Evolutionary conservation across 2,329 filamentous ascomycete species (phyloP).

Genomic region (Colletotrichum aenigma): DNA sequence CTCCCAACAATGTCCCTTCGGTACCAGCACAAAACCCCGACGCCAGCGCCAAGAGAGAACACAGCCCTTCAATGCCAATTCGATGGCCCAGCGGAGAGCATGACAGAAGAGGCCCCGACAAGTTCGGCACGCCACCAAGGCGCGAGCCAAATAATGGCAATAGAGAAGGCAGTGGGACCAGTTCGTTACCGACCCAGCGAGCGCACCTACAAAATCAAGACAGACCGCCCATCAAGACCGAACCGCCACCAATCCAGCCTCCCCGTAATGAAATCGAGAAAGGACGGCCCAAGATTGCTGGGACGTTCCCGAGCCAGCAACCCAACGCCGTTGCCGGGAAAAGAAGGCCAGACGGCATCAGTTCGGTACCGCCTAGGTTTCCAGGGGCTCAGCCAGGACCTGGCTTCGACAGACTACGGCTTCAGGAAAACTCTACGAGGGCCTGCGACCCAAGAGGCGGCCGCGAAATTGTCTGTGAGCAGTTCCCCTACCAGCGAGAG

Average conservation of each 20-base stretch:
- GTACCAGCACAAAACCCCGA: neutral
- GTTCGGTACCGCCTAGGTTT: neutral
- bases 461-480: neutral
- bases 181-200: neutral
- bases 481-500: neutral
- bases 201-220: neutral
- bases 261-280: neutral
- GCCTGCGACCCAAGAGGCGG: constrained; percentile 7
- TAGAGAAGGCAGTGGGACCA: neutral
- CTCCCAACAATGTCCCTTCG: neutral
- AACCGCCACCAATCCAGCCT: neutral
- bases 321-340: neutral
- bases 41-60: neutral
- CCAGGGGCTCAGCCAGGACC: neutral
- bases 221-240: neutral
- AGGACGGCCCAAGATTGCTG: neutral
- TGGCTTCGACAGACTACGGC: neutral
- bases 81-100: neutral
- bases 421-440: neutral
- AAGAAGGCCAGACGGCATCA: neutral
- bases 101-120: neutral
- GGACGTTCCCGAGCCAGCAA: neutral
- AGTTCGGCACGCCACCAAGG: neutral
- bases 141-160: neutral
- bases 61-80: neutral